phyloP scores from a whole-genome alignment of 306 rosid genomes.

The Cucurbita maxima region DNA sequence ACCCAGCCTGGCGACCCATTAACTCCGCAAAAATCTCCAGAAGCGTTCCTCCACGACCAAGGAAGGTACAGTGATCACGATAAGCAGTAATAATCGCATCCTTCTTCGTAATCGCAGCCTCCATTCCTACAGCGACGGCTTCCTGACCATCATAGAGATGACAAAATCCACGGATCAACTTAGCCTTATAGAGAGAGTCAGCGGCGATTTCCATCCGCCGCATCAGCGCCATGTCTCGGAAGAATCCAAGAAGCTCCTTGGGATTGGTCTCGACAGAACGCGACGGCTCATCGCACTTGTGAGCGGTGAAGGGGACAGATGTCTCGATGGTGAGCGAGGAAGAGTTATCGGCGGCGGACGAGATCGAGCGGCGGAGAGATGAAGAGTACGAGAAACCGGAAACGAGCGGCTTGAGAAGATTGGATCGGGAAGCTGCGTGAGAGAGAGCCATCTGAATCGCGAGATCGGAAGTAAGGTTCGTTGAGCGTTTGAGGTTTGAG shows the following conservation, averaged over 20 bases:
- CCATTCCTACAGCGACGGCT: slow-evolving; percentile 84
- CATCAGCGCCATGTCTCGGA: slow-evolving; percentile 66
- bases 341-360: slow-evolving; percentile 27
- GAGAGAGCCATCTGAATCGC: background rate
- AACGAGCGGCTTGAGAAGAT: slow-evolving; percentile 29
- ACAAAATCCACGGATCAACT: slow-evolving; percentile 86
- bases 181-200: slow-evolving; percentile 89
- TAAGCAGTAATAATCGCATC: slow-evolving; percentile 74
- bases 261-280: slow-evolving; percentile 58
- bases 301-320: slow-evolving; percentile 61
- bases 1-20: slow-evolving; percentile 64
- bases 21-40: slow-evolving; percentile 50
- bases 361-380: slow-evolving; percentile 35
- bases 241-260: slow-evolving; percentile 45
- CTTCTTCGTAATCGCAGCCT: slow-evolving; percentile 47
- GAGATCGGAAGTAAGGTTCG: background rate
- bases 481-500: background rate
- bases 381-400: slow-evolving; percentile 18
- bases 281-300: slow-evolving; percentile 54
- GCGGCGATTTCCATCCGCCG: slow-evolving; percentile 94
- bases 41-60: slow-evolving; percentile 66
- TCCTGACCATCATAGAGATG: slow-evolving; percentile 94
- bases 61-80: slow-evolving; percentile 72
- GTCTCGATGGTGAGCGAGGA: slow-evolving; percentile 51
- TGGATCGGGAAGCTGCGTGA: slow-evolving; percentile 22